Evolutionary conservation across 805 yeast species (phyloP), one percentile per base, ranked within the genome.

Genomic region (Scheffersomyces lignosus): DNA sequence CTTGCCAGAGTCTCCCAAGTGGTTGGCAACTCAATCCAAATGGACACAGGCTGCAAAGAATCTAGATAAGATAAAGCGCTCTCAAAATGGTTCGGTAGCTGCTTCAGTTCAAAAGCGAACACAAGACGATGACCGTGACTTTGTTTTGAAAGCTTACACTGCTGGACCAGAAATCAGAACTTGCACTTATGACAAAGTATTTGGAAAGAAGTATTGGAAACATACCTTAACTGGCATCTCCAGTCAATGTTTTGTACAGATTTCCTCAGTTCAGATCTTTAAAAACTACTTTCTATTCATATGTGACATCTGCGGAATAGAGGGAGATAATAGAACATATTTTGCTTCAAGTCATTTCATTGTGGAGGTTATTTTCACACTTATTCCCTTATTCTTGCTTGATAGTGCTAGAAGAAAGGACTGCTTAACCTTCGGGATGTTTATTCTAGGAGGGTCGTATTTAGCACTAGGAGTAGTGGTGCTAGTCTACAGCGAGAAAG

Each of bases 401-500:
- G 77, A 73, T 43, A 58, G 54, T 20, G 54, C 73, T 33, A 56
- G 75, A 51, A 60, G 82, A 36, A 75, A 72, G 40, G 78, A 73
- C 44, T 56, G 66, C 5, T 51, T 75, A 15, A 59, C 69, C 0
- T 69, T 65, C 46, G 83, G 81, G 1, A 44, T 66, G 18, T 28
- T 54, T 14, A 48, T 69, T 1, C 50, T 74, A 18, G 64, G 72
- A 0, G 4, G 56, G 2, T 51, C 71, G 5, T 69, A 66, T 47
- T 34, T 51, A 0, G 36, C 60, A 0, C 57, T 75, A 28, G 69
- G 70, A 7, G 36, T 43, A 1, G 32, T 71, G 1, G 62, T 72
- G 68, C 60, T 57, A 0, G 22, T 48, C 2, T 64, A 47, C 38
- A 73, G 76, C 0, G 63, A 55, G 25, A 28, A 33, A 12, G 54